These are phyloP conservation scores for Dipodascopsis uninucleata DNA, from an alignment of 805 yeast genomes.

Conservation along the genomic window DNA sequence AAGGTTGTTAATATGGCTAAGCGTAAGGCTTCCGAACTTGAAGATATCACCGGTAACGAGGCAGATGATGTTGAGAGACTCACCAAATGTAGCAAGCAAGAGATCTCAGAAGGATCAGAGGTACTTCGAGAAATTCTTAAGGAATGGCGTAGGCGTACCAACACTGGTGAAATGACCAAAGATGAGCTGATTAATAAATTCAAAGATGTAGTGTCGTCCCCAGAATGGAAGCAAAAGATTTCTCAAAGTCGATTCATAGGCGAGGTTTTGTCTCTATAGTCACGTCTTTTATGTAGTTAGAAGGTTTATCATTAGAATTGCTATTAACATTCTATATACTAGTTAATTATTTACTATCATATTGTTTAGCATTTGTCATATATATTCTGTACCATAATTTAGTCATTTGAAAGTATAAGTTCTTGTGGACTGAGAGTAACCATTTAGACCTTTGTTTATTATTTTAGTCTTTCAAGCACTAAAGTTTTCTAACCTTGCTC, in stretches of 20 bases:
- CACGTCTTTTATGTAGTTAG: neutral
- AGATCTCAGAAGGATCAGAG: constrained; percentile 53
- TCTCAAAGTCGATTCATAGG: constrained; percentile 11
- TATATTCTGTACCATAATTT: neutral
- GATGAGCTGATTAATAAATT: constrained; percentile 13
- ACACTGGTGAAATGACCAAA: constrained; percentile 2
- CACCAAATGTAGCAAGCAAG: constrained; percentile 50
- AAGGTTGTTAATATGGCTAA: constrained; percentile 94
- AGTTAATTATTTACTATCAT: no score
- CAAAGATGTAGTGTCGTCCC: constrained; percentile 15
- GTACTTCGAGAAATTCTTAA: constrained; percentile 44
- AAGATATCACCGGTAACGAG: constrained; percentile 49
- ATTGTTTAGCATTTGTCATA: no score
- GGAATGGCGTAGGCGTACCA: constrained; percentile 35
- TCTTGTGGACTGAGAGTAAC: no score
- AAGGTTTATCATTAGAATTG: neutral
- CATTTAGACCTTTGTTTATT: no score
- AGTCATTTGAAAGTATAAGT: no score
- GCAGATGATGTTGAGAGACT: constrained; percentile 38
- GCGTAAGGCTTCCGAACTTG: constrained; percentile 84
- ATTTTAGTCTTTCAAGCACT: no score
- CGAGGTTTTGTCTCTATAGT: constrained; percentile 18
- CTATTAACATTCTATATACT: no score
- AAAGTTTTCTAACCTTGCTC: no score
- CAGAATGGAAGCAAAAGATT: constrained; percentile 15